Evolutionary conservation across 208 protist genomes (phyloP), one percentile per base, ranked within the genome.

Genomic region (Leptomonas pyrrhocoris): DNA sequence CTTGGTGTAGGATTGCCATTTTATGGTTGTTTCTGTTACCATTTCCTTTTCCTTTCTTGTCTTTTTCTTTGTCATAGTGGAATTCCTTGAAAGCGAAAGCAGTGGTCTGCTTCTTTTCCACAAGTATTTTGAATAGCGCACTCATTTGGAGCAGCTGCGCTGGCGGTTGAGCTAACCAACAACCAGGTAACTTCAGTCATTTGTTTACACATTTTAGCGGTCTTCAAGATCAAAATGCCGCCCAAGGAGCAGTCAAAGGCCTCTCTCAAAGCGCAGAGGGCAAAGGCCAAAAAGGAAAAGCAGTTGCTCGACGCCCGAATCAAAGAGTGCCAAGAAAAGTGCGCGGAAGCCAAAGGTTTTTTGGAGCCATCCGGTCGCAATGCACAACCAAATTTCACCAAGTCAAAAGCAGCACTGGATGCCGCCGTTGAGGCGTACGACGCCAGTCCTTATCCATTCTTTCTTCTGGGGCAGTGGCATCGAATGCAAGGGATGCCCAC

Each of bases 261-360:
- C 2, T 46, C 58, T 21, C 51, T 73, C 21, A 76, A 72, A 38
- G 70, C 63, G n/a, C 73, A 77, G 43, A 80, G 75, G 45, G 69
- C 67, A 25, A 82, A 91, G 34, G 86, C 88, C 50, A 74, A 81
- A 30, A 94, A 93, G 63, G 84, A 94, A 55, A 80, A 77, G 45
- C 91, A 94, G 73, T 61, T 89, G 5, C 75, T 95, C 15, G 91
- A 97, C 58, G 84, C 88, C 18, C 64, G 53, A 15, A 95, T 94
- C 21, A 90, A 85, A 54, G 78, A 86, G 19, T 90, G 81, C 13
- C 30, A 87, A 31, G 84, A 89, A 42, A 94, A 94, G 75, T 91
- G 84, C 65, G 80, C 82, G 34, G 91, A 96, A 61, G 93, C 85
- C 6, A 79, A 57, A 23, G 69, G 55, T 3, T 92, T 89, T 67